Conservation (phyloP, 495 filamentous ascomycete genomes). For the Glutinoglossum americanum region DNA sequence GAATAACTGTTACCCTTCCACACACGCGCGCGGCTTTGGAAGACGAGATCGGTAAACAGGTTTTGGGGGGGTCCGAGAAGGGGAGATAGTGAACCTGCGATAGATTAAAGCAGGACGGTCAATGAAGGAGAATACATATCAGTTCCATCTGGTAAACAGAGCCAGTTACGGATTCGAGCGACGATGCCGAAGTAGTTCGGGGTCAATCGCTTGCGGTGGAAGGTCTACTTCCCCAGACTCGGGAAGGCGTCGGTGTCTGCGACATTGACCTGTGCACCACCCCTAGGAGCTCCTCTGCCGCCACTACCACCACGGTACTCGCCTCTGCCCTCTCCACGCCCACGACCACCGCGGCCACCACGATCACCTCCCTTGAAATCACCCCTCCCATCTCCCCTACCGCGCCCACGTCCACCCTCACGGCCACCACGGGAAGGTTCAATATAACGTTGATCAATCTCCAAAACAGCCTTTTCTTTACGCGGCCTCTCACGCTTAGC, state of each 20-base stretch:
- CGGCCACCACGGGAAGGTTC: slow-evolving; percentile 29
- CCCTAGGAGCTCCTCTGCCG: slow-evolving; percentile 1
- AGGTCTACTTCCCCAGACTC: slow-evolving; percentile 28
- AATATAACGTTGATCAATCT: slow-evolving; percentile 64
- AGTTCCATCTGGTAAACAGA: background rate
- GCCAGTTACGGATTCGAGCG: background rate
- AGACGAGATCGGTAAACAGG: background rate
- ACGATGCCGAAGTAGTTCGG: background rate
- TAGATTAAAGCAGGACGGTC: background rate
- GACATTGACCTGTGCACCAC: slow-evolving; percentile 30
- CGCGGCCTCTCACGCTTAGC: slow-evolving; percentile 68
- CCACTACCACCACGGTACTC: slow-evolving; percentile 9
- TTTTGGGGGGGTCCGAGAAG: background rate
- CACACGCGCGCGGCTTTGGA: background rate
- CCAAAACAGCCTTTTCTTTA: slow-evolving; percentile 76
- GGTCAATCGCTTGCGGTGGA: background rate
- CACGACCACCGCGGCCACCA: slow-evolving; percentile 22
- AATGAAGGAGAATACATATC: background rate
- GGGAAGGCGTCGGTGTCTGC: slow-evolving; percentile 51
- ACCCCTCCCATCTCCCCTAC: slow-evolving; percentile 17
- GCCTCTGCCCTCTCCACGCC: slow-evolving; percentile 14
- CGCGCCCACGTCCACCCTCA: slow-evolving; percentile 24
- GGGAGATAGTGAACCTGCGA: background rate
- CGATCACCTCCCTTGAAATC: slow-evolving; percentile 8
- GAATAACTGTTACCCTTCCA: background rate